Base-by-base conservation (phyloP, 2,329 filamentous ascomycete species). In the Aspergillus versicolor region DNA sequence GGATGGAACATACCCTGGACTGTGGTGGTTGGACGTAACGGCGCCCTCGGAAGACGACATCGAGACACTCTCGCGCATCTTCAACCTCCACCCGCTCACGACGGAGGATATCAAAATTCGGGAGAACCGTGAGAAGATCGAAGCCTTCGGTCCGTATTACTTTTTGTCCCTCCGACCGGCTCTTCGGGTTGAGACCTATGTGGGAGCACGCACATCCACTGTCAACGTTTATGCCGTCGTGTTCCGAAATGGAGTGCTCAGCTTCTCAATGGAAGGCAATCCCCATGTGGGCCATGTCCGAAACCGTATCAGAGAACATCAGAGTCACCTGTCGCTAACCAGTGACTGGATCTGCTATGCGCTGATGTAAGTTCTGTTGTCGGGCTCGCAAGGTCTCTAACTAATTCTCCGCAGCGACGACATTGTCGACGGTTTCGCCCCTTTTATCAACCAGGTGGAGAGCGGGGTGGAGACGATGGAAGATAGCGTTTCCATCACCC, bases 291-390 rank as follows among this genome's bases (percentile, higher is more conserved):
- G 86, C 30, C 89, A 93, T 61, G 92, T 97, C n/a, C 87, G 92
- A 63, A 91, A 89, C 78, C 87, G 93, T 69, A 97, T 97, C 67
- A 87, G 89, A 15, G 88, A 90, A 63, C 81, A 97, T 51, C 91
- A 94, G 70, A 93, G 97, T 68, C 96, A 96, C 69, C 87, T 97
- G 67, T 87, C 91, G 60, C 81, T 97, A 46, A 95, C 90, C 69
- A 91, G 91, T 65, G 93, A 97, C 77, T 97, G 93, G 92, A 93
- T 97, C 65, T 97, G 92, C 78, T 97, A 97, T 71, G 93, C 93
- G 40, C 81, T 97, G 63, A 97, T 97, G 88, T 91, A 81, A 79
- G 86, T 76, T 52, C 3, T n/a, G 37, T 7, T 5, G 2, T 12
- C 4, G 15, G 19, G 7, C 3, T 6, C 15, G 9, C 5, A 4